Base-by-base conservation (phyloP, 2,329 filamentous ascomycete genomes). In the Ceratocystis cubensis region DNA sequence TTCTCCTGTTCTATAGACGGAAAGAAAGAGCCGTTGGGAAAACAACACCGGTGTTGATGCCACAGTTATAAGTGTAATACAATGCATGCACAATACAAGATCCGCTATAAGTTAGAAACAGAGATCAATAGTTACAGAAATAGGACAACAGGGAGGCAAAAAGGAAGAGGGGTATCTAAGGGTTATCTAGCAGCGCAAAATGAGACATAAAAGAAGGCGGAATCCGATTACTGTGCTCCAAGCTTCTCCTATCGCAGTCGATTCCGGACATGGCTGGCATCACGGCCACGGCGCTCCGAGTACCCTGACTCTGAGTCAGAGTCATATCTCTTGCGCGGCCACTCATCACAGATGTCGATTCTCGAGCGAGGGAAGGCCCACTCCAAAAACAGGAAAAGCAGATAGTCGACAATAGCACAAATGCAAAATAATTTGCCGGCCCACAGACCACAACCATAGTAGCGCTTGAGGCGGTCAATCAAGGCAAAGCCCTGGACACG, bases 391-490 rank as follows among this genome's bases (percentile, higher is more conserved):
- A 96, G 80, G 72, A 91, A 96, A 64, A 99, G 82, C 62, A 99
- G 77, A 72, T 96, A 99, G 75, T 99, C 94, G 64, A 99, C 87
- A 67, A 97, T 86, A 10, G 92, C 92, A 70, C 93, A 96, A 1
- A 99, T 79, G 72, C 94, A 96, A 73, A 99, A 99, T 7, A 99
- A 80, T 76, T 99, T 99, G 45, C 94, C 94, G 0, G 94, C 94
- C 94, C 94, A 99, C 63, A 97, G 93, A 44, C 94, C 94, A 73
- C 95, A 99, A 7, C 94, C 94, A 73, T 96, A 99, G 76, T 99
- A 99, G 68, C 94, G 81, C 77, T 99, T 99, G 22, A 99, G 78
- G 22, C 94, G 84, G 74, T 99, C 94, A 70, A 99, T 96, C 57
- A 99, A 82, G 5, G 93, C 89, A 73, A 96, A 96, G 71, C 90